A percentile compares a stretch with the other conserved stretches of the same genome.
These are phyloP conservation scores for Actinomortierella wolfii DNA, from an alignment of 371 early-diverging fungal genomes.

Conservation along the genomic window DNA sequence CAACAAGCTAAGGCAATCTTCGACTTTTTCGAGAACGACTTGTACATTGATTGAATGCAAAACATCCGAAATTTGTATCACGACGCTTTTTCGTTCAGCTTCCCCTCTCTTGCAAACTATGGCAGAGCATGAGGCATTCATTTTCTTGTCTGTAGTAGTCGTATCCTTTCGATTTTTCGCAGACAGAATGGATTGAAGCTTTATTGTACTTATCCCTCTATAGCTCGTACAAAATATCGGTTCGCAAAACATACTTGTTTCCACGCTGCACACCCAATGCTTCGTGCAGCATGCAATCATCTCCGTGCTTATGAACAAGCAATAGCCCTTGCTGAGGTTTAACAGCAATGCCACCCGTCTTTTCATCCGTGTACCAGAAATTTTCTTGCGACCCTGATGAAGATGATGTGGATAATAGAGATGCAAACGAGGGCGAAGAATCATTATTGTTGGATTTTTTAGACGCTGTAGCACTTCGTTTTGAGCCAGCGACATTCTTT, in stretches of 20 bases:
- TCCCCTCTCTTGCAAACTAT: too few relatives aligned
- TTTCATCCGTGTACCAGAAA: too few relatives aligned
- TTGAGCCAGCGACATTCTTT: background rate
- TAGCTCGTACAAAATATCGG: constrained; percentile 64
- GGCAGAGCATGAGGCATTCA: too few relatives aligned
- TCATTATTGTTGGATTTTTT: constrained; percentile 11
- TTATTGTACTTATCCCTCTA: constrained; percentile 4
- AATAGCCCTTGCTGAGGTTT: constrained; percentile 68
- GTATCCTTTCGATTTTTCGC: too few relatives aligned
- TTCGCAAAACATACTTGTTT: constrained; percentile 73
- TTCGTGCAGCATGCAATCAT: constrained; percentile 77
- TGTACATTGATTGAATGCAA: constrained; percentile 3
- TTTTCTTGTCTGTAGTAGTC: too few relatives aligned
- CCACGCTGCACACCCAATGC: constrained; percentile 67
- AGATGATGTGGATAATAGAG: too few relatives aligned
- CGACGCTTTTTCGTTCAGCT: too few relatives aligned
- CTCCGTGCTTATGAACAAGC: constrained; percentile 78
- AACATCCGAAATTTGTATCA: too few relatives aligned
- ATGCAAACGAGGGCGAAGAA: too few relatives aligned
- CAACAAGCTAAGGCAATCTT: constrained; percentile 4
- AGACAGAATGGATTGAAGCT: too few relatives aligned
- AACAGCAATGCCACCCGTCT: constrained; percentile 48
- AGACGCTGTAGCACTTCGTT: constrained; percentile 1
- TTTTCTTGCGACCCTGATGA: too few relatives aligned
- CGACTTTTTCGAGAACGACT: constrained; percentile 24